Base-by-base conservation (phyloP, 2,329 filamentous ascomycete species). In the Colletotrichum viniferum region DNA sequence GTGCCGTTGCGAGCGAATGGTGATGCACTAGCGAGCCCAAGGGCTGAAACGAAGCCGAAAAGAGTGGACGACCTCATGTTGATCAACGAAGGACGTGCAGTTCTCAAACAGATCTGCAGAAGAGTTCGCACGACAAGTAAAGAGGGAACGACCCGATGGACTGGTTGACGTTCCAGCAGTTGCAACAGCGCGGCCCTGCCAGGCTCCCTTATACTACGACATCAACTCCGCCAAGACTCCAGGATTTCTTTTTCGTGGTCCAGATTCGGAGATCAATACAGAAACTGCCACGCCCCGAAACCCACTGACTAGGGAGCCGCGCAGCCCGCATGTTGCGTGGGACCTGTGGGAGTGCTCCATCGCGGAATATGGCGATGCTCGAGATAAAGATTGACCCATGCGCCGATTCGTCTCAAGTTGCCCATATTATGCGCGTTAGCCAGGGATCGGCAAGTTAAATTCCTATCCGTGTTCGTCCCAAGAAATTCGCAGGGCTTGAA, bases 21-120 rank as follows among this genome's bases (percentile, higher is more conserved):
- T 10, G 69, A 71, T 34, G 69, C 52, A 10, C 48, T 32, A 26
- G 69, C 69, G 4, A 71, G 18, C 34, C 48, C 52, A 12, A 60
- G 18, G 34, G n/a, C 52, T n/a, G 52, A 71, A 60, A 36, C 52
- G n/a, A 66, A 24, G 26, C 48, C 32, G 24, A 71, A 66, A 60
- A 71, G 69, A 71, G 69, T 71, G 48, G 62, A 60, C 48, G 62
- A 61, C 62, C 60, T 71, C 62, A 71, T 71, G 32, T 14, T 56
- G 43, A 64, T 67, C 34, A 67, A 30, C 61, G 52, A 67, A 30
- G n/a, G 69, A 67, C 48, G 28, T 58, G 61, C 62, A 67, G 52
- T 32, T 67, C 26, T 52, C 3, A 16, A 28, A 60, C 12, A 32
- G 62, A 67, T 71, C 62, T 24, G 34, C 61, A 67, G 26, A n/a